Percentiles rank a stretch among this genome's conserved stretches.
phyloP scores from a whole-genome alignment of 2,329 filamentous ascomycete genomes.

The Xenoacremonium recifei region DNA sequence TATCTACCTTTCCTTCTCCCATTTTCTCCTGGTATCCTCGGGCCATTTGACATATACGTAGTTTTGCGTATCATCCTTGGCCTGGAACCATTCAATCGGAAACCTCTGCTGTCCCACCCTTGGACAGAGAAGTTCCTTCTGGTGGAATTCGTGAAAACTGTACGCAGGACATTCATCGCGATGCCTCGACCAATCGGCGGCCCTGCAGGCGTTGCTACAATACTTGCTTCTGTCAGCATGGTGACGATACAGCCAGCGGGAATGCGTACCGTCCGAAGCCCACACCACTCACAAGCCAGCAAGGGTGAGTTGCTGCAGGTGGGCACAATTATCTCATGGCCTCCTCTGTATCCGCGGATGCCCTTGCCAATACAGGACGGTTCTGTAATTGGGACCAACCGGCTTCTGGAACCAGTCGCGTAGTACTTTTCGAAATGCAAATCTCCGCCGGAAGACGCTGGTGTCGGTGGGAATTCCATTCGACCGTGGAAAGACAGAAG shows the following conservation, averaged over 20 bases:
- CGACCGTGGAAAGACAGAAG: too few species aligned
- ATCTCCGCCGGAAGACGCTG: too few species aligned
- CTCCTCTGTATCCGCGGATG: too few species aligned
- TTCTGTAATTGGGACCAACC: too few species aligned
- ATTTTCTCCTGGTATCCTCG: too few species aligned
- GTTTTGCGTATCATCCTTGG: too few species aligned
- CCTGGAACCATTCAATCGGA: constrained; percentile 12
- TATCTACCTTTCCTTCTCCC: too few species aligned
- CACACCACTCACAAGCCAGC: background rate
- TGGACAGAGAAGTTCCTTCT: too few species aligned
- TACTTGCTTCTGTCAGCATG: constrained; percentile 18
- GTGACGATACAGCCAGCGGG: background rate
- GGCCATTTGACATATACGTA: too few species aligned
- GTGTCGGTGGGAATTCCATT: too few species aligned
- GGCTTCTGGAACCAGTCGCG: background rate
- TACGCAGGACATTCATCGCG: constrained; percentile 4
- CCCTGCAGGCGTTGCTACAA: constrained; percentile 17
- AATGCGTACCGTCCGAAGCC: background rate
- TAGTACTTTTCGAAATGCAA: background rate
- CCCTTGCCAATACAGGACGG: too few species aligned
- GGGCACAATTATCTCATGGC: background rate
- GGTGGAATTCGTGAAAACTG: too few species aligned
- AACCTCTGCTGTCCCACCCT: background rate
- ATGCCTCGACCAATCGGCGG: constrained; percentile 10
- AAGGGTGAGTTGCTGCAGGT: background rate